phyloP scores from a whole-genome alignment of 495 filamentous ascomycete species.

The Oidiodendron maius region DNA sequence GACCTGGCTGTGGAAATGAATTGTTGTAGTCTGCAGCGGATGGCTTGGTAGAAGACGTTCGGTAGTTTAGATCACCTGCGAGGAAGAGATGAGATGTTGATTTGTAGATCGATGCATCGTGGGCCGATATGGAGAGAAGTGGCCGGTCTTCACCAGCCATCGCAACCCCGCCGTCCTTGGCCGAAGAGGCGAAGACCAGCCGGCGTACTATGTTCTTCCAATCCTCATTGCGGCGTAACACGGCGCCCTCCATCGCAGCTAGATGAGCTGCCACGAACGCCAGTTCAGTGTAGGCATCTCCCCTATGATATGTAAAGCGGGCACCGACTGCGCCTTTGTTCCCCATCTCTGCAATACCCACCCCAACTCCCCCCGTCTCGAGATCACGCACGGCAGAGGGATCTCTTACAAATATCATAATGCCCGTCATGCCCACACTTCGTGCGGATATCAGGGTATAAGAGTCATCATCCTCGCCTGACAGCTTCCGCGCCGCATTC shows the following conservation, averaged over 20 bases:
- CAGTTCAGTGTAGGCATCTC: conserved; percentile 43
- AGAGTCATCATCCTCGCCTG: neutral
- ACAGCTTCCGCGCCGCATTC: conserved; percentile 44
- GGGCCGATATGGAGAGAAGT: conserved; percentile 18
- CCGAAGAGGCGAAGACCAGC: conserved; percentile 57
- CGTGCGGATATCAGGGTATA: conserved; percentile 47
- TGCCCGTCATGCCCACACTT: conserved; percentile 82
- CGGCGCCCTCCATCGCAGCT: conserved; percentile 72
- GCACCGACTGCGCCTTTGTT: conserved; percentile 91
- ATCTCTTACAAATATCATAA: conserved; percentile 73
- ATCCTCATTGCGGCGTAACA: conserved; percentile 69
- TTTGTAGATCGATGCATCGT: conserved; percentile 53
- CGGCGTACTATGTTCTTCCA: conserved; percentile 77
- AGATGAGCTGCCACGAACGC: conserved; percentile 88
- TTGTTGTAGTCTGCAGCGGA: conserved; percentile 36
- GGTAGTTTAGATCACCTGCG: conserved; percentile 92
- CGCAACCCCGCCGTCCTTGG: neutral
- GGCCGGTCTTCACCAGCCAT: conserved; percentile 11
- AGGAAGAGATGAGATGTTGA: conserved; percentile 75
- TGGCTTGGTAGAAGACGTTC: conserved; percentile 61
- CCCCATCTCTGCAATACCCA: conserved; percentile 80
- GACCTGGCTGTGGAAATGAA: conserved; percentile 53
- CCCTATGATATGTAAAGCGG: conserved; percentile 47
- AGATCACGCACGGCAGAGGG: conserved; percentile 49
- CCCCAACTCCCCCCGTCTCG: conserved; percentile 68